Base-by-base conservation (phyloP, 1,284 basidiomycete genomes). In the Moniliella sp. region DNA sequence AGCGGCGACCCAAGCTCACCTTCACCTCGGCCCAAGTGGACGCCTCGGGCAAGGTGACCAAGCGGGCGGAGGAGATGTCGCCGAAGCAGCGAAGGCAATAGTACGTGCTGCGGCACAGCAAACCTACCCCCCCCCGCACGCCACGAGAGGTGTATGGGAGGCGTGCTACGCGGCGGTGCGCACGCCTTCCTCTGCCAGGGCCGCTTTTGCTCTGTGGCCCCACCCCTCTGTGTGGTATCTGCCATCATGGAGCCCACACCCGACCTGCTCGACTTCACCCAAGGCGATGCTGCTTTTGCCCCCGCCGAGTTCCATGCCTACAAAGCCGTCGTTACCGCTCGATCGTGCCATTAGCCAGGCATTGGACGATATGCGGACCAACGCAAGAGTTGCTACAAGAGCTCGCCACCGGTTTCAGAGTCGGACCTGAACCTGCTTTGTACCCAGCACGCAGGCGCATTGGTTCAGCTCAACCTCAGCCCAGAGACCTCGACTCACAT, bases 401-500 rank as follows among this genome's bases (percentile, higher is more conserved):
- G 51, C 17, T 33, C 35, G 11, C 32, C 39, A 16, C 27, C 36
- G 26, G 33, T 54, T 4, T 15, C 38, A 18, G 44, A 46, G 30
- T 35, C 40, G 14, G 33, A 43, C 14, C 36, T 44, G 15, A 41
- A 45, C 32, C 33, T 38, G 30, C 36, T 52, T 11, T 51, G 51
- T 31, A 34, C 34, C 5, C 30, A 38, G 21, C 35, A 42, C 12
- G 35, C 42, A 9, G 36, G 44, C 30, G 40, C 33, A 11, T 37
- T 54, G 13, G 31, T 50, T 25, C 32, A 40, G 5, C 40, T 48
- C 34, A 48, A 39, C 17, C 40, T 54, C 15, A 45, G 41, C 15
- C 47, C 51, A 2, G 47, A 48, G 13, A 32, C 35, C 1, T 40
- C 46, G 18, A 29, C 50, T 21, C 48, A 52, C 28, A 37, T 39